Conservation (phyloP, 1,139 yeast genomes). For the Debaryomyces fabryi region DNA sequence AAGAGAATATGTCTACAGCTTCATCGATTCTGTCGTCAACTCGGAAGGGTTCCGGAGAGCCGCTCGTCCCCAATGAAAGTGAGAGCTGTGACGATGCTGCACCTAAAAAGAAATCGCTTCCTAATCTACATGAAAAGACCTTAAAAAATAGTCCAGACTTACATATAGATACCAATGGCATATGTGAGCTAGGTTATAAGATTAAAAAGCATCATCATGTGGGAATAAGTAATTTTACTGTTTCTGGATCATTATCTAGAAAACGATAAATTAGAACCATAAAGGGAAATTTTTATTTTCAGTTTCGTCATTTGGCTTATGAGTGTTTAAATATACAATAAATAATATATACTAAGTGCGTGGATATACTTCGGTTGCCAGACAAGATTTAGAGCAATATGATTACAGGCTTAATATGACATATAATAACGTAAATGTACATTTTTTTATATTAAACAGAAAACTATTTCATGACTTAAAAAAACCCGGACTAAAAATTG, state of each 20-base stretch:
- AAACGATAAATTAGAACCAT: conserved; percentile 13
- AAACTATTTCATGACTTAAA: conserved; percentile 9
- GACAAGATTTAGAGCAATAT: not conserved
- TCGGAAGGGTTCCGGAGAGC: not conserved
- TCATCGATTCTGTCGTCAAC: not conserved
- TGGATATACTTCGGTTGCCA: not conserved
- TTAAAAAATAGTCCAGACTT: conserved; percentile 19
- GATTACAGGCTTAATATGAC: not conserved
- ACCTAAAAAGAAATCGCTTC: not conserved
- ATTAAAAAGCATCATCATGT: conserved; percentile 49
- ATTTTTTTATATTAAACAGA: conserved; percentile 10
- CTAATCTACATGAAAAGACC: not conserved
- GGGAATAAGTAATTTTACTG: conserved; percentile 39
- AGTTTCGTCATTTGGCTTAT: not conserved
- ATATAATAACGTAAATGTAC: conserved; percentile 10
- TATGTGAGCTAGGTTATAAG: conserved; percentile 48
- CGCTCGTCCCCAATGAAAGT: not conserved
- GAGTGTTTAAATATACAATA: not conserved
- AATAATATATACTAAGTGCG: not conserved
- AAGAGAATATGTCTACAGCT: not conserved
- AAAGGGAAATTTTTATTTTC: not conserved
- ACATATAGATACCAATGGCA: conserved; percentile 35
- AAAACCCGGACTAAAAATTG: conserved; percentile 7
- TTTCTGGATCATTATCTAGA: conserved; percentile 29
- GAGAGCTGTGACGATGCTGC: not conserved